Evolutionary conservation across 179 eudicot species (phyloP).

Genomic region (Sideroxylon spinosum): DNA sequence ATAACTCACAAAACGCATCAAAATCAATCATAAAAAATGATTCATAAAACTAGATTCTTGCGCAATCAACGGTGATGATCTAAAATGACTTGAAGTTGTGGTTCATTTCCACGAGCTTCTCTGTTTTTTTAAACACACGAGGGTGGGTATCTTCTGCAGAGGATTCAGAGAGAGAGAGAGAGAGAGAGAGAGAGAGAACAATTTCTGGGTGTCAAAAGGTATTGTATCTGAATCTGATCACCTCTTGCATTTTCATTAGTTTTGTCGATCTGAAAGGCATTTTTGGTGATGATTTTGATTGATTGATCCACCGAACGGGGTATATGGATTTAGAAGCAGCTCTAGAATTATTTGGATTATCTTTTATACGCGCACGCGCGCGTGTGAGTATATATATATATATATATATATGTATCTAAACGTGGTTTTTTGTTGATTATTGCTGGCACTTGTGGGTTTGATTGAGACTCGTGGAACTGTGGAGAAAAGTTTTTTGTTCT

Average conservation of each 20-base stretch:
- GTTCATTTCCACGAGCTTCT: neutral
- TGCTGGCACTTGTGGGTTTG: too few species aligned
- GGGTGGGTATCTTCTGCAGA: slow-evolving; percentile 5
- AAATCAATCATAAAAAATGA: too few species aligned
- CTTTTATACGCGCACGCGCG: neutral
- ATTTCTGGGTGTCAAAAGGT: too few species aligned
- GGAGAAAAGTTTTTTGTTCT: too few species aligned
- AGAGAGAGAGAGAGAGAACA: neutral
- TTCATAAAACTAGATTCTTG: neutral
- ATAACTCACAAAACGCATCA: too few species aligned
- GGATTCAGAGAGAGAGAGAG: neutral
- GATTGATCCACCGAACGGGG: neutral
- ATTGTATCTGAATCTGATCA: too few species aligned
- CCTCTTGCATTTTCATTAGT: too few species aligned
- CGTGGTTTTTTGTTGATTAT: too few species aligned
- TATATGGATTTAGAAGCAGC: neutral
- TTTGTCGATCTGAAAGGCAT: too few species aligned
- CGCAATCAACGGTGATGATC: neutral
- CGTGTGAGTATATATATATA: too few species aligned
- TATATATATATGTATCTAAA: neutral
- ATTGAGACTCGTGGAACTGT: too few species aligned
- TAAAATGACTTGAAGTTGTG: neutral
- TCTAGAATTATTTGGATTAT: neutral
- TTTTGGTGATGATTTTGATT: too few species aligned
- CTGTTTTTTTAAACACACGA: slow-evolving; percentile 7